These are phyloP conservation scores for Magnaporthiopsis incrustans DNA, from an alignment of 2,329 filamentous ascomycete species.

Conservation along the genomic window DNA sequence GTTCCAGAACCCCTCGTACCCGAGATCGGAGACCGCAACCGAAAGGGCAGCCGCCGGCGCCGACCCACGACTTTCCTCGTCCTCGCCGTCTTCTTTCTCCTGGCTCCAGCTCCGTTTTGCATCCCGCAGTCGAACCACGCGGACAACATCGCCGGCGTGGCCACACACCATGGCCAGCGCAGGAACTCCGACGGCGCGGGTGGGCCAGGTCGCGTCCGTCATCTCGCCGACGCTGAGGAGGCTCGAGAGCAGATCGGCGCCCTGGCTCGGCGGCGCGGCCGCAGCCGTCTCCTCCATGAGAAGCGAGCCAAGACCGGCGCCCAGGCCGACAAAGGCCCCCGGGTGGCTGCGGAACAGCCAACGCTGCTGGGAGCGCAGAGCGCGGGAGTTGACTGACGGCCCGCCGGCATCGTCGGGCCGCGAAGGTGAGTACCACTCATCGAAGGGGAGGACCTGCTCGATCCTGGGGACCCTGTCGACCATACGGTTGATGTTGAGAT, in stretches of 20 bases:
- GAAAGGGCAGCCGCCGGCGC: slow-evolving; percentile 23
- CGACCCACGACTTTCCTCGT: slow-evolving; percentile 10
- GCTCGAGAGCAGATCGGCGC: slow-evolving; percentile 10
- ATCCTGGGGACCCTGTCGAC: slow-evolving; percentile 14
- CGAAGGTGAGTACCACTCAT: slow-evolving; percentile 19
- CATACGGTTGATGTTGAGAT: slow-evolving; percentile 11
- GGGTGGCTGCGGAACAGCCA: slow-evolving; percentile 46
- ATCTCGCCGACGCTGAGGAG: slow-evolving; percentile 52
- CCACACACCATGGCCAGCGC: slow-evolving; percentile 44
- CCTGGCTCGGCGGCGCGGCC: slow-evolving; percentile 9
- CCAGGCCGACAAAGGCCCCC: slow-evolving; percentile 35
- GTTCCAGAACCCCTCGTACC: slow-evolving; percentile 44
- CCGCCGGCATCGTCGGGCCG: slow-evolving; percentile 1
- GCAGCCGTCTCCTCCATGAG: slow-evolving; percentile 29
- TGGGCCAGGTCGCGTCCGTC: slow-evolving; percentile 25
- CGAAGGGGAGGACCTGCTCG: slow-evolving; percentile 19
- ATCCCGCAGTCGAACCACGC: slow-evolving; percentile 41
- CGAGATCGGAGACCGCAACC: slow-evolving; percentile 33
- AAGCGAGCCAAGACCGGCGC: slow-evolving; percentile 19
- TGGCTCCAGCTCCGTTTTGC: slow-evolving; percentile 46
- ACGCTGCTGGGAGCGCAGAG: slow-evolving; percentile 27
- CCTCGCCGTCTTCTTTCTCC: slow-evolving; percentile 25
- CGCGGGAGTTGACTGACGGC: slow-evolving; percentile 4
- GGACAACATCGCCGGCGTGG: slow-evolving; percentile 49
- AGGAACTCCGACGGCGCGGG: slow-evolving; percentile 19